phyloP scores from a whole-genome alignment of 257 asterid genomes.

The Solanum lycopersicoides region DNA sequence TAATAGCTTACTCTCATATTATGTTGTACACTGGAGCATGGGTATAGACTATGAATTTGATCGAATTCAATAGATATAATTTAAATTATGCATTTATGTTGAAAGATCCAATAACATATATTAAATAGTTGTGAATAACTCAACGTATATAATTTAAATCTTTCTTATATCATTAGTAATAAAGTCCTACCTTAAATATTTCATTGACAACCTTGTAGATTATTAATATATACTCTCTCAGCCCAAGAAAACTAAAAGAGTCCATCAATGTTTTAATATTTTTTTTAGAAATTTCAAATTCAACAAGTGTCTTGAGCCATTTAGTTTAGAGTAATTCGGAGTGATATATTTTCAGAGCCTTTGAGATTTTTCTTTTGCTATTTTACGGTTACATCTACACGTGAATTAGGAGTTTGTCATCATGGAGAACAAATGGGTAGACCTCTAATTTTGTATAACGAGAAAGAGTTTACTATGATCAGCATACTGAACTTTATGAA shows the following conservation, averaged over 20 bases:
- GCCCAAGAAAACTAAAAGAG: not conserved
- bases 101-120: too few relatives aligned
- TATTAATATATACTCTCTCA: not conserved
- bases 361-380: not conserved
- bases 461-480: not conserved
- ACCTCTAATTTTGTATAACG: not conserved
- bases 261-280: not conserved
- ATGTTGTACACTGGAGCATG: too few relatives aligned
- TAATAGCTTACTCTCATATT: too few relatives aligned
- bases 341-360: not conserved
- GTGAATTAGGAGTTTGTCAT: not conserved
- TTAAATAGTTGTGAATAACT: too few relatives aligned
- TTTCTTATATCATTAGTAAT: not conserved
- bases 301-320: not conserved
- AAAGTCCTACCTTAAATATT: not conserved
- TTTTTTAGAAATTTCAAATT: too few relatives aligned
- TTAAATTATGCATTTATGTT: rapidly evolving
- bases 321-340: not conserved
- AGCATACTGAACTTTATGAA: not conserved
- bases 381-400: too few relatives aligned
- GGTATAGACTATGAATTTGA: not conserved
- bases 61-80: not conserved
- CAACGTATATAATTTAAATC: not conserved
- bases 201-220: not conserved
- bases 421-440: not conserved